These are phyloP conservation scores for Starmera amethionina DNA, from an alignment of 805 yeast species.

Conservation along the genomic window DNA sequence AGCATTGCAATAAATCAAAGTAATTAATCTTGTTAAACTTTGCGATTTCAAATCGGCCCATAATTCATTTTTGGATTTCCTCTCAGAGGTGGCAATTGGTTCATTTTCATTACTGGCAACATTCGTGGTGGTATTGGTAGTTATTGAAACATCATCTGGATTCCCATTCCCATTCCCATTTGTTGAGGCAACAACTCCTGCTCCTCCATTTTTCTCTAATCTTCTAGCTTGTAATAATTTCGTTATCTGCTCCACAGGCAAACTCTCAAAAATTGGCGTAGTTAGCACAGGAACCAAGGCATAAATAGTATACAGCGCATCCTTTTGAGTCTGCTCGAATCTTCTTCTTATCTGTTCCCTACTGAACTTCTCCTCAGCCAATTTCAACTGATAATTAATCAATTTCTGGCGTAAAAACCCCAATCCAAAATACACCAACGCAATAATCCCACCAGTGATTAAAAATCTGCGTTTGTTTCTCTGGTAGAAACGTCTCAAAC, in stretches of 20 bases:
- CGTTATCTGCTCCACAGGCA: constrained; percentile 69
- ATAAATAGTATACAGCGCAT: constrained; percentile 74
- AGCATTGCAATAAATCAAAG: constrained; percentile 59
- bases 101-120: constrained; percentile 4
- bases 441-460: constrained; percentile 32
- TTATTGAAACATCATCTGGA: constrained; percentile 31
- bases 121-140: constrained; percentile 27
- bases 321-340: constrained; percentile 86
- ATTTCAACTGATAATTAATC: constrained; percentile 37
- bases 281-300: constrained; percentile 74
- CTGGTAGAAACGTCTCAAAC: constrained; percentile 21
- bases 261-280: constrained; percentile 46
- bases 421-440: constrained; percentile 33
- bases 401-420: constrained; percentile 35
- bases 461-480: constrained; percentile 36
- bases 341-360: constrained; percentile 67
- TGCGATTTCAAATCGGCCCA: constrained; percentile 78
- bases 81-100: constrained; percentile 2
- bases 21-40: constrained; percentile 63
- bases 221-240: constrained; percentile 58
- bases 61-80: constrained; percentile 50
- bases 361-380: constrained; percentile 49
- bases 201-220: constrained; percentile 18
- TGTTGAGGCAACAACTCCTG: constrained; percentile 10
- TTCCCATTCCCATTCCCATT: constrained; percentile 1